Evolutionary conservation across 305 asterid genomes (phyloP).

Genomic region (Petunia hybrid): DNA sequence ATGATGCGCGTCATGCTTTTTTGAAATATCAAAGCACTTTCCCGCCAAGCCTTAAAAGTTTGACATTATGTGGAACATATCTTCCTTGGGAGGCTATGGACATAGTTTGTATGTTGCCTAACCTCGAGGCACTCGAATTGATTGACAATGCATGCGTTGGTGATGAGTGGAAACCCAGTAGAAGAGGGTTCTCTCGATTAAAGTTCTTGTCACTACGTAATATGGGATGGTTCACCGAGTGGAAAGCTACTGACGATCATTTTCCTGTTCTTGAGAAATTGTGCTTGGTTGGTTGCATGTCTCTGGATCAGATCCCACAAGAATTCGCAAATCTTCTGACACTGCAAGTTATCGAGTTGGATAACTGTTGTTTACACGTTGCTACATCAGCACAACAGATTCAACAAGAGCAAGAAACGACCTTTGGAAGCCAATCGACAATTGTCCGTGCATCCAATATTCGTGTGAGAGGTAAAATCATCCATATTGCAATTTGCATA

Average conservation of each 20-base stretch:
- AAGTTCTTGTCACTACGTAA: not conserved
- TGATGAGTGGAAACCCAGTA: not conserved
- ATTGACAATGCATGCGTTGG: not conserved
- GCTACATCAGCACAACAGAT: not conserved
- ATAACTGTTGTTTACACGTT: no score
- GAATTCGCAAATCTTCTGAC: not conserved
- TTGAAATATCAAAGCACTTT: not conserved
- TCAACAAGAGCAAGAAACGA: not conserved
- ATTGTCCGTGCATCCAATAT: no score
- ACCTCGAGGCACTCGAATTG: not conserved
- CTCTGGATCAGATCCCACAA: not conserved
- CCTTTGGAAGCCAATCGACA: not conserved
- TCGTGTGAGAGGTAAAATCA: no score
- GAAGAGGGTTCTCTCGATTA: not conserved
- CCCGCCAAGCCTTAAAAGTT: not conserved
- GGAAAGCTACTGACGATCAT: not conserved
- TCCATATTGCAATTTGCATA: no score
- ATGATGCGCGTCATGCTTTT: not conserved
- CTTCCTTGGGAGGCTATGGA: not conserved
- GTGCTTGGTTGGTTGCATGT: not conserved
- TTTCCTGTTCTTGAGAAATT: not conserved
- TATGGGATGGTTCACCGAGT: not conserved
- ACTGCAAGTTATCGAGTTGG: not conserved
- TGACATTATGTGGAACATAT: not conserved
- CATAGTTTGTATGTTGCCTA: not conserved